Percentiles rank a stretch among this genome's conserved stretches.
These are phyloP conservation scores for Nicotiana sylvestris DNA, from an alignment of 257 asterid species.

Conservation along the genomic window DNA sequence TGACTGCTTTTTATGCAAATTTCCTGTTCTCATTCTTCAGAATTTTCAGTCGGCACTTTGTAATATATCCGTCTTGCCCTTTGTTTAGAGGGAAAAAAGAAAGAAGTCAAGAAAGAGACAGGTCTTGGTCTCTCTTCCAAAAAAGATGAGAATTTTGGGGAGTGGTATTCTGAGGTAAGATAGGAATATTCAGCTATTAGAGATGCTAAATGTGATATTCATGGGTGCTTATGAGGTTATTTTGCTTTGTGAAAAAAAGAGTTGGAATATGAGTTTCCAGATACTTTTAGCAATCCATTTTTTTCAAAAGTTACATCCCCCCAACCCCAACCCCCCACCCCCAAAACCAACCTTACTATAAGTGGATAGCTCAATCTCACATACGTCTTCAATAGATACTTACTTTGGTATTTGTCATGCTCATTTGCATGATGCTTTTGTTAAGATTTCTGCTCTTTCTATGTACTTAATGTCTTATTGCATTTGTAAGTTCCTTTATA, in stretches of 20 bases:
- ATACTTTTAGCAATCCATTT: background rate
- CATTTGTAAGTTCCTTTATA: background rate
- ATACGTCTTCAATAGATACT: background rate
- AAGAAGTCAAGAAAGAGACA: slow-evolving; percentile 95
- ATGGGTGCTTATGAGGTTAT: background rate
- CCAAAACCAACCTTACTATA: background rate
- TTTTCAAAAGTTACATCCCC: background rate
- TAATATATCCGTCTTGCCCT: background rate
- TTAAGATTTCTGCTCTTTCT: slow-evolving; percentile 3
- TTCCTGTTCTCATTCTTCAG: background rate
- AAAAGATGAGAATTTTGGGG: slow-evolving; percentile 95
- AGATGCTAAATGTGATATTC: background rate
- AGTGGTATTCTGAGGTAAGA: slow-evolving; percentile 98
- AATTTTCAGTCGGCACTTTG: background rate
- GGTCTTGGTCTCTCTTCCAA: slow-evolving; percentile 85
- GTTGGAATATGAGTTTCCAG: background rate
- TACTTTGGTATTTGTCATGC: background rate
- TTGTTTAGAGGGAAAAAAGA: slow-evolving; percentile 67
- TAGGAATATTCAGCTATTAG: background rate
- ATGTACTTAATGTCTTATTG: background rate
- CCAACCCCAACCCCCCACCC: too few species aligned
- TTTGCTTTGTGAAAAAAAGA: background rate
- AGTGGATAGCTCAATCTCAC: background rate
- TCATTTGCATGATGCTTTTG: background rate
- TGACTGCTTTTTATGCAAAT: background rate